Conservation (phyloP, 106 monocot species). For the Dioscorea zingiberensis region DNA sequence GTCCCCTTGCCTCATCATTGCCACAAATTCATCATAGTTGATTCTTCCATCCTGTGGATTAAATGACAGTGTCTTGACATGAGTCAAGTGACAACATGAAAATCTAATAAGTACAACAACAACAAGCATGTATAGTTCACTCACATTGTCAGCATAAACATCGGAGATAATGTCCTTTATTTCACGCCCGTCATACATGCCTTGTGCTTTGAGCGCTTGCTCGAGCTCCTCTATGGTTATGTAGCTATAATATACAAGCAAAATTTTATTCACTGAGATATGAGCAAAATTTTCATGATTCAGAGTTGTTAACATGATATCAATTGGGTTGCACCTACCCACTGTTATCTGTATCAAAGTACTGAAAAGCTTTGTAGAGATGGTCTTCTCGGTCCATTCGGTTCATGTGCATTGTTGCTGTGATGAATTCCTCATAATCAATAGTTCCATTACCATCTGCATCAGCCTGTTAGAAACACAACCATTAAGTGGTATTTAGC, state of each 20-base stretch:
- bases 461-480: constrained; percentile 22
- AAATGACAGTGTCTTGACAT: neutral
- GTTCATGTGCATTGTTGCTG: constrained; percentile 49
- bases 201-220: constrained; percentile 71
- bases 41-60: constrained; percentile 56
- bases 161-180: constrained; percentile 76
- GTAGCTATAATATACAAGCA: constrained; percentile 26
- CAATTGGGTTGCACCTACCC: constrained; percentile 14
- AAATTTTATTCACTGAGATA: neutral
- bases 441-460: constrained; percentile 51
- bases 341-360: constrained; percentile 46
- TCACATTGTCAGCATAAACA: constrained; percentile 87
- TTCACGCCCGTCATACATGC: constrained; percentile 64
- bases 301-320: neutral
- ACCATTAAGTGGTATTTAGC: neutral
- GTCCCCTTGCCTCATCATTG: constrained; percentile 44
- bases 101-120: neutral
- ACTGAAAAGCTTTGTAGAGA: constrained; percentile 40
- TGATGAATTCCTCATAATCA: constrained; percentile 52
- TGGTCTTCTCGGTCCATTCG: constrained; percentile 51
- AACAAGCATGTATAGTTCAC: neutral
- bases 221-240: constrained; percentile 92
- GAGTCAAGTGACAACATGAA: neutral
- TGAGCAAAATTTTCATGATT: neutral
- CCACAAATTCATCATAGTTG: constrained; percentile 52